These are phyloP conservation scores for Tricholoma bakamatsutake DNA, from an alignment of 768 basidiomycete species.

Conservation along the genomic window DNA sequence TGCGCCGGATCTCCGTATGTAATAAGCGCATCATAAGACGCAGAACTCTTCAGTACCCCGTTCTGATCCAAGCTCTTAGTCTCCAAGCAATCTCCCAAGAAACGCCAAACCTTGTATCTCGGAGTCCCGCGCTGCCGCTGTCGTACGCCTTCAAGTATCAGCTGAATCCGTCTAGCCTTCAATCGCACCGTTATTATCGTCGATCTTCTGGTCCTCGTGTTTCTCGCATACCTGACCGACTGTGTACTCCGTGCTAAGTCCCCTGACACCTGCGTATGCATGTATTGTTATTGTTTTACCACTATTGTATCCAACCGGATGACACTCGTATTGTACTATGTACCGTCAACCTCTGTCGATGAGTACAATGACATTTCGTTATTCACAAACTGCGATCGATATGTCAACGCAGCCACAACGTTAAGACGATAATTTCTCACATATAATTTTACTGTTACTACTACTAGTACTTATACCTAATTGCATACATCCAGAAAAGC, in stretches of 20 bases:
- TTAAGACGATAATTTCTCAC: too few species aligned
- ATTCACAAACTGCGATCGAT: too few species aligned
- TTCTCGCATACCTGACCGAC: slow-evolving; percentile 41
- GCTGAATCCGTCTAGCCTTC: neutral
- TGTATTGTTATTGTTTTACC: neutral
- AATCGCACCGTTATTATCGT: neutral
- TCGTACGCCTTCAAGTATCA: neutral
- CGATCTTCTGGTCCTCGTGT: slow-evolving; percentile 17
- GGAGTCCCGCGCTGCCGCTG: neutral
- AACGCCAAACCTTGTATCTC: neutral
- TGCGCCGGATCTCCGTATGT: neutral
- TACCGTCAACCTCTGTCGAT: too few species aligned
- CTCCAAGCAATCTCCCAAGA: neutral
- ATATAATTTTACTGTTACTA: too few species aligned
- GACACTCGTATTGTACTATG: too few species aligned
- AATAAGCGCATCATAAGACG: neutral
- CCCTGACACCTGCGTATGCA: slow-evolving; percentile 10
- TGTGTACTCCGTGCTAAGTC: neutral
- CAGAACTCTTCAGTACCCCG: neutral
- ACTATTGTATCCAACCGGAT: neutral
- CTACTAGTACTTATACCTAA: too few species aligned
- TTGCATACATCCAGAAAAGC: too few species aligned
- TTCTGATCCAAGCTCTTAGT: neutral
- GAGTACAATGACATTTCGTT: too few species aligned
- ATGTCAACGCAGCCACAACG: too few species aligned